Conservation (phyloP, 345 rosid genomes). For the Stellera chamaejasme region DNA sequence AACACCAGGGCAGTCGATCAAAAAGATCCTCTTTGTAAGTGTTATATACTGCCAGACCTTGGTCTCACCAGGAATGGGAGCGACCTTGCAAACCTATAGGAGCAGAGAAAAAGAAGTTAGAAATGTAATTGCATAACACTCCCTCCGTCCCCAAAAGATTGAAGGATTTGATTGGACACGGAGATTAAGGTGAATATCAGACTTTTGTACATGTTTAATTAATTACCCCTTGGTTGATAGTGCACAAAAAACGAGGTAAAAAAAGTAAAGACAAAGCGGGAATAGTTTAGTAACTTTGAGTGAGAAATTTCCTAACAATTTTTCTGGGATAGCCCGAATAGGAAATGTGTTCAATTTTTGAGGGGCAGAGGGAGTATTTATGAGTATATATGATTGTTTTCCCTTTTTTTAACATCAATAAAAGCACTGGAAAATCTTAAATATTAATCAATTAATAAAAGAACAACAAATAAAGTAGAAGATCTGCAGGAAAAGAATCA, state of each 20-base stretch:
- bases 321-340: no score
- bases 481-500: not conserved
- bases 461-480: not conserved
- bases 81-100: constrained; percentile 87
- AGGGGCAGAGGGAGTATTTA: not conserved
- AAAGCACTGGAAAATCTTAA: not conserved
- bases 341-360: no score
- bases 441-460: not conserved
- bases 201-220: no score
- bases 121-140: no score
- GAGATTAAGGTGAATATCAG: no score
- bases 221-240: no score
- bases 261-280: no score
- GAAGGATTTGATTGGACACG: no score
- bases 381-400: not conserved
- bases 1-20: constrained; percentile 97
- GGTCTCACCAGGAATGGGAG: constrained; percentile 99
- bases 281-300: no score
- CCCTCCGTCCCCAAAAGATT: no score
- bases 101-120: constrained; percentile 2
- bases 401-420: not conserved
- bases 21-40: constrained; percentile 84
- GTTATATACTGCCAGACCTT: constrained; percentile 98
- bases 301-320: no score
- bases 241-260: no score